Evolutionary conservation across 352 stramenopile species (phyloP), one percentile per base, ranked within the genome.

Genomic region (Pythium biforme): DNA sequence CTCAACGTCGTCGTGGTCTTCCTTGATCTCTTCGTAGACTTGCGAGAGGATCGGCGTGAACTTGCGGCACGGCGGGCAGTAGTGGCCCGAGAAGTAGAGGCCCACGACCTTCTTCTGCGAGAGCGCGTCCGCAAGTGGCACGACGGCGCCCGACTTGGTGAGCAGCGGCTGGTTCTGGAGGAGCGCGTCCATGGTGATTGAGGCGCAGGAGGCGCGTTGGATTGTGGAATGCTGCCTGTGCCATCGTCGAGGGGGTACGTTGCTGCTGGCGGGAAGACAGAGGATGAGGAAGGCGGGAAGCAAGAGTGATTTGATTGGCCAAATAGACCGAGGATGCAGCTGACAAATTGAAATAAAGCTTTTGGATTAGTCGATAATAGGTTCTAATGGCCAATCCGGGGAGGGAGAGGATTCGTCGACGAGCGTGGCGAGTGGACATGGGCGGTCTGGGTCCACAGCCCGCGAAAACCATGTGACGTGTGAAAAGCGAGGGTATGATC

Each of bases 41-140:
- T 88, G 73, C 54, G 78, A 77, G 29, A 98, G 79, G 49, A 98
- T 74, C 14, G 96, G 95, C 57, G 95, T 99, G 73, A 99, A 99
- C 60, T 87, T 82, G 59, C 90, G 85, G 79, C 96, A 99, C 31
- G 96, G 95, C 34, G 79, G 81, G 70, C 83, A 94, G 76, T 91
- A 94, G 72, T 88, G 80, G 60, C 81, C 85, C 59, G 78, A 89
- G 71, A 94, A 94, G 80, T 92, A 94, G 25, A 94, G 77, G 10
- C 85, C 85, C 47, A 94, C 76, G 70, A 92, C 68, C 71, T 91
- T 92, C 69, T 96, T 95, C 53, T 75, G 65, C 17, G 48, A 58
- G 25, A 95, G 72, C 53, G 81, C 83, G 54, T 84, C 62, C 4
- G 78, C 70, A 33, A 83, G 89, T 9, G 81, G 66, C 65, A 90